Conservation (phyloP, 2,329 filamentous ascomycete species). For the Hymenoscyphus fraxineus region DNA sequence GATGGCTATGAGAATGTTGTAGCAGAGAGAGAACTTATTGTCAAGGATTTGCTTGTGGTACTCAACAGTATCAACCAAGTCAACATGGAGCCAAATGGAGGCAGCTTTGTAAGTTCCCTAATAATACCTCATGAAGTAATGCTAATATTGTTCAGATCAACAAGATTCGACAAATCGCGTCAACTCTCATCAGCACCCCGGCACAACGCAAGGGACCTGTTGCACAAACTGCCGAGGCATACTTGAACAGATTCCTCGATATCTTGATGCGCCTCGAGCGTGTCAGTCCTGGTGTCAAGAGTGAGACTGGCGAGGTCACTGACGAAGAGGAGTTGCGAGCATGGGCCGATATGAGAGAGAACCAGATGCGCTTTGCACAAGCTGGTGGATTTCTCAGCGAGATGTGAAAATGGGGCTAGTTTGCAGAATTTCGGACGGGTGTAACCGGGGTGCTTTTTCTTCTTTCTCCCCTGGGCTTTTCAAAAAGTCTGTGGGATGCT, state of each 20-base stretch:
- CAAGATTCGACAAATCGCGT: constrained; percentile 82
- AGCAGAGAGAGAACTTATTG: constrained; percentile 74
- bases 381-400: constrained; percentile 51
- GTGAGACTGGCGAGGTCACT: constrained; percentile 47
- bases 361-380: constrained; percentile 69
- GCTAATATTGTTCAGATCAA: constrained; percentile 47
- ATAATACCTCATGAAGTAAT: background rate
- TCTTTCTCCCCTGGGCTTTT: background rate
- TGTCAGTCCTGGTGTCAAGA: constrained; percentile 39
- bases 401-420: constrained; percentile 5
- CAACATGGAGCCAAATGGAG: constrained; percentile 73
- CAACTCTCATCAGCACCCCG: constrained; percentile 67
- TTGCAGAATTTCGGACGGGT: background rate
- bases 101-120: constrained; percentile 53
- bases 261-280: constrained; percentile 69
- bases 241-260: constrained; percentile 68
- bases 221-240: constrained; percentile 62
- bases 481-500: background rate
- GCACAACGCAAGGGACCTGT: constrained; percentile 49
- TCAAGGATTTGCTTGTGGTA: constrained; percentile 72
- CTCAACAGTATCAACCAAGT: constrained; percentile 75
- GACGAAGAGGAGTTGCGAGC: constrained; percentile 73
- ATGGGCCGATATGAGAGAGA: constrained; percentile 77
- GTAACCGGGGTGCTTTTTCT: background rate
- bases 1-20: constrained; percentile 51